phyloP scores from a whole-genome alignment of 2,329 filamentous ascomycete genomes.

The Cladosporium austrohemisphaericum region DNA sequence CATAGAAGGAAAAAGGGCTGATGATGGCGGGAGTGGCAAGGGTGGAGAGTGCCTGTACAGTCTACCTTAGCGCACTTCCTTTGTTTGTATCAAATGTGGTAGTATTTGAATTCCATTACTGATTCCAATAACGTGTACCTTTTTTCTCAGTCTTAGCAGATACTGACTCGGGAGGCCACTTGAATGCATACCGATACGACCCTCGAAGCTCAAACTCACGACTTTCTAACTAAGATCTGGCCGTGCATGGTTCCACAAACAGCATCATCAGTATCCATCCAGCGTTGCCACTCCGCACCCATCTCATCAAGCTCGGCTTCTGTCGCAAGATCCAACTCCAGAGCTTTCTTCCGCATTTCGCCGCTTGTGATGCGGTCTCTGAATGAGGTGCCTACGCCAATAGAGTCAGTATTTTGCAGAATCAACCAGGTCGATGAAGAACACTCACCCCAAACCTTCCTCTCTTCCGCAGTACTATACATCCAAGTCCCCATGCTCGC shows the following conservation, averaged over 20 bases:
- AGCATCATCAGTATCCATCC: slow-evolving; percentile 41
- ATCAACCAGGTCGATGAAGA: not conserved
- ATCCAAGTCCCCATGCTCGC: slow-evolving; percentile 41
- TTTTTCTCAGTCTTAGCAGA: no score
- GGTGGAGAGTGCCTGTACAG: slow-evolving; percentile 16
- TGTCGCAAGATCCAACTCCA: slow-evolving; percentile 37
- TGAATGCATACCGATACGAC: no score
- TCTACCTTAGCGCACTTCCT: slow-evolving; percentile 16
- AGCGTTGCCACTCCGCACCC: slow-evolving; percentile 37
- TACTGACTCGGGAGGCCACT: no score
- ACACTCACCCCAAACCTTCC: slow-evolving; percentile 37
- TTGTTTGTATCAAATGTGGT: slow-evolving; percentile 18
- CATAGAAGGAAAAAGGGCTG: slow-evolving; percentile 8
- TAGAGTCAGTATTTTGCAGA: not conserved
- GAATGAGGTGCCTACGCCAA: slow-evolving; percentile 16
- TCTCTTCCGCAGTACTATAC: slow-evolving; percentile 38
- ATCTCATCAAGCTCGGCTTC: slow-evolving; percentile 40
- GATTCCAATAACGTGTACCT: no score
- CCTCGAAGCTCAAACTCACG: not conserved
- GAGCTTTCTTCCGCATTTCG: slow-evolving; percentile 31
- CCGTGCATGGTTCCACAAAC: slow-evolving; percentile 42
- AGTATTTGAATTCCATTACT: slow-evolving; percentile 14
- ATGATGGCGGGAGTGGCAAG: slow-evolving; percentile 11
- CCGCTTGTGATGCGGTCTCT: slow-evolving; percentile 23
- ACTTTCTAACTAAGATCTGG: slow-evolving; percentile 34